These are phyloP conservation scores for Dendrostoma leiphaemia DNA, from an alignment of 2,329 filamentous ascomycete genomes.

Conservation along the genomic window DNA sequence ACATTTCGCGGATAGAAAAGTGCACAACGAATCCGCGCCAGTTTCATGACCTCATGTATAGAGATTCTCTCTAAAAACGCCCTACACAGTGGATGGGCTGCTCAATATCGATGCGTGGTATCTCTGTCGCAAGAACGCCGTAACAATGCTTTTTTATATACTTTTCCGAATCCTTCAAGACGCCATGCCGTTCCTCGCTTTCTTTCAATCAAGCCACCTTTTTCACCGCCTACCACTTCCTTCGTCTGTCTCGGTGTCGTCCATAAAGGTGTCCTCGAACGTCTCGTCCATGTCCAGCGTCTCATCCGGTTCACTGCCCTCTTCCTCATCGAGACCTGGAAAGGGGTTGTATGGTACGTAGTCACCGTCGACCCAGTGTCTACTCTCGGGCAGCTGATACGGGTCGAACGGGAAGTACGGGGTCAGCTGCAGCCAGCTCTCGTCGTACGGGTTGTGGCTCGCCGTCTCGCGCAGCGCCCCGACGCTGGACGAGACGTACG, in stretches of 20 bases:
- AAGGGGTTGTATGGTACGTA: conserved; percentile 80
- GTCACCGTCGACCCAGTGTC: conserved; percentile 80
- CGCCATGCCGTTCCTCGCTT: not conserved
- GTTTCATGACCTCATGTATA: not conserved
- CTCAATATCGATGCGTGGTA: conserved; percentile 16
- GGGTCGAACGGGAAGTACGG: conserved; percentile 98
- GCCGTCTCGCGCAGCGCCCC: conserved; percentile 51
- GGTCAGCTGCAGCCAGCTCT: conserved; percentile 81
- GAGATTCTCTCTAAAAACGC: conserved; percentile 7
- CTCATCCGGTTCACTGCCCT: conserved; percentile 52
- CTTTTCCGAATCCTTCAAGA: not conserved
- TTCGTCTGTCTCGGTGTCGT: conserved; percentile 29
- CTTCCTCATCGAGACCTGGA: conserved; percentile 61
- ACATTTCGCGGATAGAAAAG: not conserved
- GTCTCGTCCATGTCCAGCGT: conserved; percentile 41
- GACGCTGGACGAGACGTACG: conserved; percentile 60
- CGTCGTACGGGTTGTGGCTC: conserved; percentile 57
- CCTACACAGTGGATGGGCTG: conserved; percentile 8
- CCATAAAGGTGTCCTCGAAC: conserved; percentile 26
- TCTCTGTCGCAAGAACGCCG: conserved; percentile 15
- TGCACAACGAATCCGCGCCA: not conserved
- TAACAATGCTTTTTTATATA: conserved; percentile 9
- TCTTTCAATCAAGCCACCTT: not conserved
- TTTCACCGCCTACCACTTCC: conserved; percentile 12
- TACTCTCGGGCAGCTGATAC: conserved; percentile 84